phyloP scores from a whole-genome alignment of 768 basidiomycete genomes.

The Russula dissimulans region DNA sequence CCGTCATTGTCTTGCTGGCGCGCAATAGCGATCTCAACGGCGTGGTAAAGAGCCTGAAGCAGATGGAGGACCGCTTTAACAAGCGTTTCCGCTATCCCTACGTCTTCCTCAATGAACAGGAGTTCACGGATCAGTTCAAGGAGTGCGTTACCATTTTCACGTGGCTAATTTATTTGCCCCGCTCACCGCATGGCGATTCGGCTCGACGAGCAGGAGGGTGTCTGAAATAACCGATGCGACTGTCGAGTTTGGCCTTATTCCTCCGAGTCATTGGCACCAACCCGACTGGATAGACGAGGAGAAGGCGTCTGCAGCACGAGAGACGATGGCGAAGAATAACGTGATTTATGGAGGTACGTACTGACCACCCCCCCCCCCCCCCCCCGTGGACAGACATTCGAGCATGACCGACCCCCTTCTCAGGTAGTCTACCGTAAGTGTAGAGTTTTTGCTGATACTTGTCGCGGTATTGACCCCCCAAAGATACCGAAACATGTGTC shows the following conservation, averaged over 20 bases:
- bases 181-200: slow-evolving; percentile 18
- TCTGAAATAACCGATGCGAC: slow-evolving; percentile 49
- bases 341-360: slow-evolving; percentile 46
- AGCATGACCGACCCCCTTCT: not conserved
- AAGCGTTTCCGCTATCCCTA: slow-evolving; percentile 64
- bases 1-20: slow-evolving; percentile 47
- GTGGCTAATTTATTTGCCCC: not conserved
- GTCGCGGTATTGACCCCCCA: not conserved
- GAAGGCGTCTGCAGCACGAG: slow-evolving; percentile 37
- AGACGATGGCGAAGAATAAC: slow-evolving; percentile 46
- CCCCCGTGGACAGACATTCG: not conserved
- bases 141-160: slow-evolving; percentile 35
- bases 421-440: slow-evolving; percentile 66
- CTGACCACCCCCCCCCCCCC: not conserved
- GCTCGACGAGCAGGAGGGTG: slow-evolving; percentile 38
- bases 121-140: slow-evolving; percentile 67
- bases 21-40: slow-evolving; percentile 37
- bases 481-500: slow-evolving; percentile 92
- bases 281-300: slow-evolving; percentile 62
- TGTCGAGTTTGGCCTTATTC: slow-evolving; percentile 73
- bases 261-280: slow-evolving; percentile 69
- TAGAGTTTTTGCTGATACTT: not conserved
- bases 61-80: slow-evolving; percentile 54
- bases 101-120: slow-evolving; percentile 78
- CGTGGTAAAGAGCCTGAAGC: slow-evolving; percentile 41